These are phyloP conservation scores for Blastomyces emzantsi DNA, from an alignment of 2,329 filamentous ascomycete genomes.

Conservation along the genomic window DNA sequence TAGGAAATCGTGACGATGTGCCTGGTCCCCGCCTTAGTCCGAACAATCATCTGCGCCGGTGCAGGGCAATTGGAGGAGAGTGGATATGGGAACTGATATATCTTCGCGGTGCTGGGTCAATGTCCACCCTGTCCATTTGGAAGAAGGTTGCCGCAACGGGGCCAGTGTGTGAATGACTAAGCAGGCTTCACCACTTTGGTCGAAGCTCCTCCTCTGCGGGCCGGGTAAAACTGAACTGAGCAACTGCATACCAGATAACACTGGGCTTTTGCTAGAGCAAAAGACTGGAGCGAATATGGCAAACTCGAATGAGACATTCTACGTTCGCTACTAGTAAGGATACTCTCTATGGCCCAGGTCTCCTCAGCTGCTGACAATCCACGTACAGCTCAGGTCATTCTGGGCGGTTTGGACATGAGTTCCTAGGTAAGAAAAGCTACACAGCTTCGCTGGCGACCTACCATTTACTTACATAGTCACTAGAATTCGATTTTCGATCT, in stretches of 20 bases:
- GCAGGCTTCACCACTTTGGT: conserved; percentile 16
- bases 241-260: neutral
- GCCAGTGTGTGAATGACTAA: conserved; percentile 40
- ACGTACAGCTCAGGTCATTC: conserved; percentile 80
- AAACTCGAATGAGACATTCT: conserved; percentile 69
- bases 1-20: conserved; percentile 23
- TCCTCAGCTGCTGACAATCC: conserved; percentile 34
- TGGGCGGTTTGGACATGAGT: conserved; percentile 95
- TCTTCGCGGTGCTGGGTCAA: conserved; percentile 19
- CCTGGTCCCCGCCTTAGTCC: conserved; percentile 30
- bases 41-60: conserved; percentile 29
- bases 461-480: conserved; percentile 18
- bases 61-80: conserved; percentile 23
- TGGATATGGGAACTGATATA: neutral
- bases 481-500: conserved; percentile 94
- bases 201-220: neutral
- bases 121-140: conserved; percentile 35
- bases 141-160: conserved; percentile 14
- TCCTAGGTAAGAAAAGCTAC: conserved; percentile 59
- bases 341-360: conserved; percentile 25
- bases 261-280: neutral
- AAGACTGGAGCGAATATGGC: conserved; percentile 7
- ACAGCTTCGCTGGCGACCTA: conserved; percentile 9
- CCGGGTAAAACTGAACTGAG: neutral
- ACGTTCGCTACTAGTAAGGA: conserved; percentile 91